Base-by-base conservation (phyloP, 768 basidiomycete genomes). In the Cystofilobasidium bisporidii region DNA sequence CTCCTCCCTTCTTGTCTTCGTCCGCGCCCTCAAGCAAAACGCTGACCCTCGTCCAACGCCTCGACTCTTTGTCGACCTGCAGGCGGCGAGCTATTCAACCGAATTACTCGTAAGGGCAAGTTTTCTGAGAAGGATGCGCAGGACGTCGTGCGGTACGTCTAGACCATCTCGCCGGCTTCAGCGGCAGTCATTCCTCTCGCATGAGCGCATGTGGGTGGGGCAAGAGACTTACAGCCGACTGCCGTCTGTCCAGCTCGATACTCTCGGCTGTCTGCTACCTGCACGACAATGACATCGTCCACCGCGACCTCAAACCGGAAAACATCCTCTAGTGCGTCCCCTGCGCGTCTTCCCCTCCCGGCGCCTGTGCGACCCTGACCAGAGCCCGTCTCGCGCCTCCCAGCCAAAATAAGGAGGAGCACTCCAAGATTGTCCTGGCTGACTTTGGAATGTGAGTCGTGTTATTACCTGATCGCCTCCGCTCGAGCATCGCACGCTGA, bases 231-330 rank as follows among this genome's bases (percentile, higher is more conserved):
- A 41, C 26, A 40, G 18, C 40, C 14, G 30, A 6, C 5, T 20
- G 9, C 14, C n/a, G n/a, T 33, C 36, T 60, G 32, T 61, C 4
- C 69, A 91, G 89, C 64, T 90, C 90, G 0, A 82, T 91, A 15
- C 78, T 94, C n/a, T 82, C 83, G 0, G 94, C 88, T 15, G 88
- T 96, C 14, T 81, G 83, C 71, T 98, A 97, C 74, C 83, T 98
- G 6, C 96, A 99, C 73, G 81, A 86, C 2, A 85, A 97, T 73
- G 87, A 89, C 68, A 91, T 99, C 71, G 96, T 98, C 22, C 96
- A 99, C 74, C 85, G 96, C 4, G 94, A 99, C 75, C 83, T 99
- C 70, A 98, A 88, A 76, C 96, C 96, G 0, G 96, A 99, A 78
- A 98, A 98, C 75, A 93, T 99, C 68, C 81, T 99, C 4, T 97